phyloP scores from a whole-genome alignment of 75 land plant species.

The Cryptomeria japonica region DNA sequence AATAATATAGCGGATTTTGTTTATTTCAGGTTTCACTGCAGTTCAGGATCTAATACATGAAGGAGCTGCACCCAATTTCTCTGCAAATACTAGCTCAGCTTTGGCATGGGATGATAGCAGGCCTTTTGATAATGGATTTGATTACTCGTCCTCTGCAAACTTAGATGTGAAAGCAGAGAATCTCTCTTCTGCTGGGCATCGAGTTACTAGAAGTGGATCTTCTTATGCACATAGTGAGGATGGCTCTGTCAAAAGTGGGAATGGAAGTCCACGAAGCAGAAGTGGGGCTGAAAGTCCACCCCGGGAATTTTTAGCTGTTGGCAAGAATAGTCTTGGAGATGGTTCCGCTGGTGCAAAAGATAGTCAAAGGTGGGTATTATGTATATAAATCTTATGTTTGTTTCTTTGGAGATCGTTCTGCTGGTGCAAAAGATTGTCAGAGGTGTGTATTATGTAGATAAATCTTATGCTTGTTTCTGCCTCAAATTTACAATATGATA shows the following conservation, averaged over 20 bases:
- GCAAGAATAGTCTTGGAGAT: conserved; percentile 32
- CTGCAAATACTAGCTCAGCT: conserved; percentile 40
- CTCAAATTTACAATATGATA: not conserved
- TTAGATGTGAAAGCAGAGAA: conserved; percentile 26
- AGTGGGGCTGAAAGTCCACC: conserved; percentile 39
- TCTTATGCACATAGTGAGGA: conserved; percentile 47
- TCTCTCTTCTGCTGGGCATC: conserved; percentile 19
- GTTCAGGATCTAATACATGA: conserved; percentile 57
- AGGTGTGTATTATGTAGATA: conserved; percentile 36
- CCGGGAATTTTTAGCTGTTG: conserved; percentile 33
- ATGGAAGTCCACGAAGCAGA: conserved; percentile 40
- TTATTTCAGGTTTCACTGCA: conserved; percentile 54
- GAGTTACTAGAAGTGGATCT: conserved; percentile 40
- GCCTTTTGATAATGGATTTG: conserved; percentile 24
- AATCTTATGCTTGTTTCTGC: not conserved
- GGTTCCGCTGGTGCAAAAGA: conserved; percentile 30
- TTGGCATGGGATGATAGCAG: conserved; percentile 27
- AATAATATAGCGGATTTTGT: conserved; percentile 2
- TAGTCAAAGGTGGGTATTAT: conserved; percentile 42
- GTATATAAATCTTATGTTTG: not conserved
- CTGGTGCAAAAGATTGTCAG: conserved; percentile 35
- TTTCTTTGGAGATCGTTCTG: conserved; percentile 26
- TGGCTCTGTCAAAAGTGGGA: conserved; percentile 42
- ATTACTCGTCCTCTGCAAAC: conserved; percentile 28
- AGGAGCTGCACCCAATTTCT: conserved; percentile 26